Base-by-base conservation (phyloP, 805 yeast species). In the Nakazawaea ernobii region DNA sequence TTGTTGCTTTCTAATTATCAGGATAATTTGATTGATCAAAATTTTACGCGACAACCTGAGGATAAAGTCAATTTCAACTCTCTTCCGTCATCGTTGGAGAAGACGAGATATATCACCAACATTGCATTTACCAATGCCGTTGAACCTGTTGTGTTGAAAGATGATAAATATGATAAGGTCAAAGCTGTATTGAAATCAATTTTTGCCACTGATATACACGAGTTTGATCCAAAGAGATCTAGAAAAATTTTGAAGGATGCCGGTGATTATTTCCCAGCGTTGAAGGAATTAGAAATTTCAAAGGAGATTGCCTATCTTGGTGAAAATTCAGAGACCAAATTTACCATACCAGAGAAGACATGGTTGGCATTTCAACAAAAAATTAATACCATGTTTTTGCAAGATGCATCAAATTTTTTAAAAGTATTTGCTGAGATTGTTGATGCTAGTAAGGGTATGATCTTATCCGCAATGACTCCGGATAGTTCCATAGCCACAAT, bases 11-110 rank as follows among this genome's bases (percentile, higher is more conserved):
- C 59, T 1, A 62, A 70, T 37, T 69, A 67, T 53, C 70, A 67
- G 3, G 80, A 73, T 13, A 85, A 84, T 57, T 64, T 62, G 29
- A 61, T 64, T 17, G 73, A 68, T 26, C 79, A 75, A 53, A 66
- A 67, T 0, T 70, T 79, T 45, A 61, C 67, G 1, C 67, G 66
- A 8, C 63, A 64, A 15, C 35, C 55, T 6, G 59, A 54, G 13
- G 51, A 52, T 6, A 54, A 62, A 28, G 66, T 58, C 30, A 80
- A 77, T 24, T 69, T 76, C 27, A 67, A 71, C 43, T 74, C 43
- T 71, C 76, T 28, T 83, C 95, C 1, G 80, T 86, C 84, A 67
- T 84, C 46, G 89, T 84, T 55, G 77, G 85, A 46, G 91, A 86
- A 54, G 75, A 75, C 9, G 65, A 71, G 27, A 62, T 82, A 42